phyloP scores from a whole-genome alignment of 2,329 filamentous ascomycete species.

The Alternaria alternata region DNA sequence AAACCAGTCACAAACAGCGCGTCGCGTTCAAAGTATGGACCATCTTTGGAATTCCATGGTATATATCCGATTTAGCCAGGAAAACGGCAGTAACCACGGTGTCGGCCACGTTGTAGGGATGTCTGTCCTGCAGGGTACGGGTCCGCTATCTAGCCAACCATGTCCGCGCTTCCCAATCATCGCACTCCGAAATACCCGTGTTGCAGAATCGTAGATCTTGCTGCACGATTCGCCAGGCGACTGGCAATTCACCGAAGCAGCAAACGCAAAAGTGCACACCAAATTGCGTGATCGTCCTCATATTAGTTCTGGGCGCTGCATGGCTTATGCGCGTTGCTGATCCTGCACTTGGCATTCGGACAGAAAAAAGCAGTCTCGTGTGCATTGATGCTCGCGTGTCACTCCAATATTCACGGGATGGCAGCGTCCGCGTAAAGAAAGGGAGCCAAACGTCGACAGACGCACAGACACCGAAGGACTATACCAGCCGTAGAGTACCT shows the following conservation, averaged over 20 bases:
- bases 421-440: not conserved
- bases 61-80: not conserved
- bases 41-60: not conserved
- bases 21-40: not conserved
- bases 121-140: not conserved
- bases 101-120: not conserved
- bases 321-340: constrained; percentile 4
- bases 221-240: not conserved
- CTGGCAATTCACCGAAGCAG: not conserved
- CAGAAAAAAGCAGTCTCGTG: not conserved
- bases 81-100: not conserved
- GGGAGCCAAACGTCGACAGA: not conserved
- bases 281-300: constrained; percentile 12
- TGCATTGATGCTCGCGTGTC: not conserved
- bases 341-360: not conserved
- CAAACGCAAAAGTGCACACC: not conserved
- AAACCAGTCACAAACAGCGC: not conserved
- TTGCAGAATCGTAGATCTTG: not conserved
- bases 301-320: not conserved
- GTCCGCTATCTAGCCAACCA: not conserved
- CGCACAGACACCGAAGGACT: not conserved
- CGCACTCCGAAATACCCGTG: not conserved
- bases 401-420: not conserved
- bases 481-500: not conserved
- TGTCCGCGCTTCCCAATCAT: not conserved